Evolutionary conservation across 305 asterid genomes (phyloP).

Genomic region (Lippia alba): DNA sequence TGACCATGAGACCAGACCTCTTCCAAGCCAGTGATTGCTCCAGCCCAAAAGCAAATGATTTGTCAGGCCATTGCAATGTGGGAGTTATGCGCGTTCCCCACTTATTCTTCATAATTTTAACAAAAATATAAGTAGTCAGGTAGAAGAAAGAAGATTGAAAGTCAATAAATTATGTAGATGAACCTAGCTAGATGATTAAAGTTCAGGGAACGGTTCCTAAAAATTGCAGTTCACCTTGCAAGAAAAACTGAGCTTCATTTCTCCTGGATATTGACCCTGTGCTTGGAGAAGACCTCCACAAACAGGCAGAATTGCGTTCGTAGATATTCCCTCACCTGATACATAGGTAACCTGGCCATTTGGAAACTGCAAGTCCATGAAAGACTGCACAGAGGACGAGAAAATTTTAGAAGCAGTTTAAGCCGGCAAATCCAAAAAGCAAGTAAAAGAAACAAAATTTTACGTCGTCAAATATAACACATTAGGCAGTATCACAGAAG

Average conservation of each 20-base stretch:
- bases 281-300: slow-evolving; percentile 94
- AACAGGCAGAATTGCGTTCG: slow-evolving; percentile 83
- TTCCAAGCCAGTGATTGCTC: slow-evolving; percentile 97
- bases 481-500: slow-evolving; percentile 9
- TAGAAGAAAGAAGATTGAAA: slow-evolving; percentile 17
- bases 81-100: slow-evolving; percentile 93
- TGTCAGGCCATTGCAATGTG: slow-evolving; percentile 87
- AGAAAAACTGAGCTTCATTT: slow-evolving; percentile 93
- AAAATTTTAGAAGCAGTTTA: not conserved
- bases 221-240: slow-evolving; percentile 70
- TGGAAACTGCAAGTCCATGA: slow-evolving; percentile 97
- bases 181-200: slow-evolving; percentile 1
- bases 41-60: slow-evolving; percentile 78
- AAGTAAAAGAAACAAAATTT: slow-evolving; percentile 1
- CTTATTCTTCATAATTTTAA: slow-evolving; percentile 62
- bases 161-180: not conserved
- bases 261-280: slow-evolving; percentile 98
- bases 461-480: slow-evolving; percentile 2
- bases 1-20: slow-evolving; percentile 94
- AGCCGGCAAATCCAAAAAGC: slow-evolving; percentile 10
- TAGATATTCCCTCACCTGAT: slow-evolving; percentile 92
- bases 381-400: slow-evolving; percentile 63
- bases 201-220: slow-evolving; percentile 16
- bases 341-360: slow-evolving; percentile 93
- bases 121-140: slow-evolving; percentile 20